Percentiles rank a stretch among this genome's conserved stretches.
phyloP scores from a whole-genome alignment of 2,329 filamentous ascomycete genomes.

The Aspergillus proliferans region DNA sequence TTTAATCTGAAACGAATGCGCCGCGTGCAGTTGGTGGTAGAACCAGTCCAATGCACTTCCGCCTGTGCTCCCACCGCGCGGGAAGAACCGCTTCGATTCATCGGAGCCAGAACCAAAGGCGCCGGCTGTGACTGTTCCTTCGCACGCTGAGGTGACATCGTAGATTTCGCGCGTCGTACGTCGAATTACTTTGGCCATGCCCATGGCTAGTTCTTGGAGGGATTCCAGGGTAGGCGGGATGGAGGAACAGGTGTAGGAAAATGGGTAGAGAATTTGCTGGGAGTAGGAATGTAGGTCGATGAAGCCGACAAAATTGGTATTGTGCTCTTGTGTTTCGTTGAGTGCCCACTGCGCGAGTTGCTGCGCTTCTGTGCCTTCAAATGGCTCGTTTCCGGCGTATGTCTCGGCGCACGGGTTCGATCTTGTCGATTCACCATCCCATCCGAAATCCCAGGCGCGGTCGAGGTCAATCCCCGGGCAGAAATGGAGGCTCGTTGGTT shows the following conservation, averaged over 20 bases:
- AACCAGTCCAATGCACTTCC: conserved; percentile 93
- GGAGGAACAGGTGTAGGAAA: conserved; percentile 72
- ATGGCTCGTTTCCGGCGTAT: conserved; percentile 76
- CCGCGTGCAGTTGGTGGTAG: conserved; percentile 76
- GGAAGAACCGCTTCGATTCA: conserved; percentile 28
- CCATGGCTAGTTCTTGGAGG: conserved; percentile 80
- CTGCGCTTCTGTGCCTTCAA: conserved; percentile 74
- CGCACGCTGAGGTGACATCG: conserved; percentile 76
- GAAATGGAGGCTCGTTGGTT: conserved; percentile 72
- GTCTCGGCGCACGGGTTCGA: conserved; percentile 85
- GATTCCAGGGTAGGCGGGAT: conserved; percentile 84
- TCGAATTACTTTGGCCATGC: conserved; percentile 82
- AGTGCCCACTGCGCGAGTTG: conserved; percentile 74
- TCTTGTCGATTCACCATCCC: conserved; percentile 62
- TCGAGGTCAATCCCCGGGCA: conserved; percentile 88
- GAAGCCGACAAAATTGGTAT: conserved; percentile 73
- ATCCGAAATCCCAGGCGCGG: conserved; percentile 76
- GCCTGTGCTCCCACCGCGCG: conserved; percentile 65
- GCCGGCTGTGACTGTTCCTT: conserved; percentile 56
- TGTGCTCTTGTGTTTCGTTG: conserved; percentile 65
- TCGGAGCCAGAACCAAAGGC: no score
- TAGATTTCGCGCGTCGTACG: conserved; percentile 70
- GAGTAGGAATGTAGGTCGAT: conserved; percentile 92
- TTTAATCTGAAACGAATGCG: conserved; percentile 88
- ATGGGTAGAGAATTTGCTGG: conserved; percentile 90